These are phyloP conservation scores for Pachysandra terminalis DNA, from an alignment of 164 flowering plant species.

Conservation along the genomic window DNA sequence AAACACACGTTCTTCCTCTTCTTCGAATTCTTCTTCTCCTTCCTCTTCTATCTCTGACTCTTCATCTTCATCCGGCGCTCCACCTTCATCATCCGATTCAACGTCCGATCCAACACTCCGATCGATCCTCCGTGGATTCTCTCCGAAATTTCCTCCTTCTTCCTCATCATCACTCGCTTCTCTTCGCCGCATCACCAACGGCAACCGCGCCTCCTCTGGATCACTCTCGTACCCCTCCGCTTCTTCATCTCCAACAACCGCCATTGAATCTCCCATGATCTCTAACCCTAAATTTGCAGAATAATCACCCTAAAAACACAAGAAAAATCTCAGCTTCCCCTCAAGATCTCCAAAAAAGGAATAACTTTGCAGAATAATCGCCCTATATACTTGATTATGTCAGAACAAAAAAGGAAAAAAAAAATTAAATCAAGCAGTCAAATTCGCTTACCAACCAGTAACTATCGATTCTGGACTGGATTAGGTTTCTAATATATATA, in stretches of 20 bases:
- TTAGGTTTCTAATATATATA: neutral
- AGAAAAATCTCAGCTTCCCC: slow-evolving; percentile 9
- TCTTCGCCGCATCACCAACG: slow-evolving; percentile 77
- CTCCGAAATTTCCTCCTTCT: slow-evolving; percentile 34
- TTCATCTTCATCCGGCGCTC: slow-evolving; percentile 65
- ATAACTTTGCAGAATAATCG: too few species aligned
- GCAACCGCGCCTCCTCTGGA: slow-evolving; percentile 75
- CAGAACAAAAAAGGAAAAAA: too few species aligned
- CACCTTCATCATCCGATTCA: slow-evolving; percentile 86
- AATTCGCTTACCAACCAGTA: neutral
- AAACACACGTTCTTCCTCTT: slow-evolving; percentile 19
- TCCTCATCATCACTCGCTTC: slow-evolving; percentile 95
- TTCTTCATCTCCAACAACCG: slow-evolving; percentile 30
- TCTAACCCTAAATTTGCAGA: neutral
- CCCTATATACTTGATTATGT: too few species aligned
- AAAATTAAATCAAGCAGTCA: neutral
- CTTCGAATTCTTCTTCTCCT: slow-evolving; percentile 24
- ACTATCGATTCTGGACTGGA: neutral
- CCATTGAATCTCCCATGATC: slow-evolving; percentile 8
- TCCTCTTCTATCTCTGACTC: slow-evolving; percentile 35
- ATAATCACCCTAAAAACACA: neutral
- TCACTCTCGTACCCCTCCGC: slow-evolving; percentile 88
- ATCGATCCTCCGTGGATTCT: slow-evolving; percentile 20
- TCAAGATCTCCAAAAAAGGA: neutral
- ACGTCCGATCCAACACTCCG: slow-evolving; percentile 52